phyloP scores from a whole-genome alignment of 148 eudicot species.

The Arbutus unedo region DNA sequence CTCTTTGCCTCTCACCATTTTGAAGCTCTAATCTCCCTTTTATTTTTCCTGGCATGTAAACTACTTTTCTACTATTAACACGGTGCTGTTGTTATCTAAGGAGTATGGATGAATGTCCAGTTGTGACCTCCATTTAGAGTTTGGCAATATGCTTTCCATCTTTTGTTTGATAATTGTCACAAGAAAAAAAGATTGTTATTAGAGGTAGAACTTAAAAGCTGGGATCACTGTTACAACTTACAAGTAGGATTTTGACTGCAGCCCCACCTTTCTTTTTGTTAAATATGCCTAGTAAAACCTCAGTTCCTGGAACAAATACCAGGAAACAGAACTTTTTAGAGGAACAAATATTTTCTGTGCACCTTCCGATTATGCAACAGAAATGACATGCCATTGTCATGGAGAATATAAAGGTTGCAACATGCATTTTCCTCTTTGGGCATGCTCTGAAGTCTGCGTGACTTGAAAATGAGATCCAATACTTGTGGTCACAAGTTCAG shows the following conservation, averaged over 20 bases:
- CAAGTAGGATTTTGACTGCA: background rate
- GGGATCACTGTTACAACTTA: background rate
- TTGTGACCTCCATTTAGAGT: constrained; percentile 5
- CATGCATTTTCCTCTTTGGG: background rate
- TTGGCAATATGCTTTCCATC: background rate
- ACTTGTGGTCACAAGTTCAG: background rate
- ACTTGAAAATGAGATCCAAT: background rate
- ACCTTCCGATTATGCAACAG: background rate
- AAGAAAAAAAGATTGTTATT: background rate
- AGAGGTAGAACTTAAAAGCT: background rate
- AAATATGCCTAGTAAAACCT: background rate
- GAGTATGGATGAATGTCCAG: background rate
- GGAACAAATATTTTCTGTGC: background rate
- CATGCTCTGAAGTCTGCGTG: background rate
- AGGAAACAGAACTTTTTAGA: too few relatives aligned
- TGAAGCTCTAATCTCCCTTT: background rate
- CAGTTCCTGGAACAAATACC: too few relatives aligned
- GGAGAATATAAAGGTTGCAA: background rate
- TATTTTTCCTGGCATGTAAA: background rate
- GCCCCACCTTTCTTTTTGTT: background rate
- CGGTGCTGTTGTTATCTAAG: background rate
- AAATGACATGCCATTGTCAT: background rate
- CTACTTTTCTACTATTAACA: background rate
- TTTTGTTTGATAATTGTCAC: background rate
- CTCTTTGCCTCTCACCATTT: background rate